phyloP scores from a whole-genome alignment of 2,329 filamentous ascomycete genomes.

The Chaetomium sp. region DNA sequence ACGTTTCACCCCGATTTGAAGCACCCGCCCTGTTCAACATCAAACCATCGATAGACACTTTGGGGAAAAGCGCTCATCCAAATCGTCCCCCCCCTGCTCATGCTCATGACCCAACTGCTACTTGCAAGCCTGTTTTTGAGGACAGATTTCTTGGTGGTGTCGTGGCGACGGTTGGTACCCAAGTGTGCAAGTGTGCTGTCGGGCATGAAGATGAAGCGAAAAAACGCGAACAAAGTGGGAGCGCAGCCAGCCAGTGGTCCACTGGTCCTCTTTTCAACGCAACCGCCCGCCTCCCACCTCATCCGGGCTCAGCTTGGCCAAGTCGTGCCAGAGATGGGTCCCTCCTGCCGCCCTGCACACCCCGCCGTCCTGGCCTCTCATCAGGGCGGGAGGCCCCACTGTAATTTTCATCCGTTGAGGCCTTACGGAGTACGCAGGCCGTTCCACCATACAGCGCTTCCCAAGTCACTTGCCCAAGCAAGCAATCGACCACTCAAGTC shows the following conservation, averaged over 20 bases:
- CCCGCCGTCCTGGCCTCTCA: conserved; percentile 3
- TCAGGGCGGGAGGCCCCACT: conserved; percentile 15
- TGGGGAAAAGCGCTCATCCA: not conserved
- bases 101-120: not conserved
- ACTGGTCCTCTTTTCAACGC: not conserved
- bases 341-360: conserved; percentile 11
- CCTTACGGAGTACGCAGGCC: conserved; percentile 14
- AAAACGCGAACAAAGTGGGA: conserved; percentile 10
- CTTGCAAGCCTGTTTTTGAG: conserved; percentile 5
- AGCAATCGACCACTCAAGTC: conserved; percentile 9
- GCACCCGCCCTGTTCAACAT: not conserved
- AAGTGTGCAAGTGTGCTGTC: conserved; percentile 18
- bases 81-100: not conserved
- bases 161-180: conserved; percentile 22
- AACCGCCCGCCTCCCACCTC: not conserved
- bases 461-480: conserved; percentile 21
- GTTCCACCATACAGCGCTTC: conserved; percentile 20
- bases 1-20: conserved; percentile 11
- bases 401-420: conserved; percentile 20
- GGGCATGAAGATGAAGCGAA: conserved; percentile 23
- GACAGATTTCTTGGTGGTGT: conserved; percentile 6
- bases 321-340: conserved; percentile 3
- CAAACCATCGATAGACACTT: not conserved
- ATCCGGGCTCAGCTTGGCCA: conserved; percentile 11
- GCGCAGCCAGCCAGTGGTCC: conserved; percentile 9